Base-by-base conservation (phyloP, 495 filamentous ascomycete genomes). In the Evansstolkia leycettana region DNA sequence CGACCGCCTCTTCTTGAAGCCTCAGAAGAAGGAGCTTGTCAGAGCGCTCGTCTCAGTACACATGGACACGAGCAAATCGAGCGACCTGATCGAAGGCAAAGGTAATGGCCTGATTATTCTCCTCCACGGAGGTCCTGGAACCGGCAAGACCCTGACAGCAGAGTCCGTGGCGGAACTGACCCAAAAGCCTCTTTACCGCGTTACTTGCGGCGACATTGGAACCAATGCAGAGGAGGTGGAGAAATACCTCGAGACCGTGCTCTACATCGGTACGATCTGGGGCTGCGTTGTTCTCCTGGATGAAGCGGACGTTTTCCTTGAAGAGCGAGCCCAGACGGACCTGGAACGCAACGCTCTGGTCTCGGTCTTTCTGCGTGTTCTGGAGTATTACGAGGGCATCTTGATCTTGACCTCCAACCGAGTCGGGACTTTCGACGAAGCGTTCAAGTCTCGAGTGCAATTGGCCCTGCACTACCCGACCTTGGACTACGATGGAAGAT, bases 331-430 rank as follows among this genome's bases (percentile, higher is more conserved):
- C 20, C 36, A 47, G 2, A 36, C 43, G 15, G 52, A 60, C 33
- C 49, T 65, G 1, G 31, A 52, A 29, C 52, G 62, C 3, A 67
- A 70, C 40, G 55, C 51, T 13, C 50, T 70, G 10, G 65, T 70
- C 5, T 63, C 63, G 5, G 62, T 70, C 24, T 74, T 72, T 49
- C 44, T 72, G 23, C 52, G 69, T 36, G 40, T 73, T 54, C 37
- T 75, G 33, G 58, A 73, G 42, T 69, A 75, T 57, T 45, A 68
- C 57, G 61, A 70, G 37, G 76, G 77, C 16, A 73, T 78, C 37
- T 55, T 78, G 40, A 76, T 78, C 55, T 64, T 76, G 30, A 74
- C 70, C 0, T 75, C 68, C 19, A 77, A 75, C 44, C 64, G 67
- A 3, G 51, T 63, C 11, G 50, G 57, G 5, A 43, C 57, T 23